Base-by-base conservation (phyloP, 352 stramenopile species). In the Phytophthora kernoviae region DNA sequence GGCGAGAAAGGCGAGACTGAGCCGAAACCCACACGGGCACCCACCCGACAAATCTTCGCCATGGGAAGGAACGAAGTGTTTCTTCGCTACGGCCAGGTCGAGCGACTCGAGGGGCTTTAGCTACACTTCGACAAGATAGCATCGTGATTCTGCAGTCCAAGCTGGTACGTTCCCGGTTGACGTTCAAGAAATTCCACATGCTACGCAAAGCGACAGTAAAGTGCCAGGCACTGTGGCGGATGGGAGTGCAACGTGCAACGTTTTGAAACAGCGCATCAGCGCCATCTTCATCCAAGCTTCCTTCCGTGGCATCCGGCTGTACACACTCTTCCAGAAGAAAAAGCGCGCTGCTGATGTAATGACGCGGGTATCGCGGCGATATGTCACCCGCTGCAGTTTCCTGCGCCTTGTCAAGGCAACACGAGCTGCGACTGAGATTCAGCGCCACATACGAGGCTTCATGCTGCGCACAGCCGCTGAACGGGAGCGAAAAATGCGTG, bases 11-110 rank as follows among this genome's bases (percentile, higher is more conserved):
- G 58, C n/a, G 62, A 70, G 18, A 17, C 46, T 43, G 52, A 63
- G 9, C 26, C 21, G n/a, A 22, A 32, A 27, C 24, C 49, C 5
- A 10, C 40, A 18, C 42, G 45, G 36, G 18, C 46, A 42, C 47
- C 46, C 15, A n/a, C 32, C 49, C 60, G 65, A 37, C 61, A 79
- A 39, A 54, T 76, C 10, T 90, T 91, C 58, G 81, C 79, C 0
- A 87, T 93, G 73, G 83, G 83, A 2, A 77, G 65, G 15, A 68
- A 88, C 33, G 83, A 94, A 58, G 68, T 94, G 0, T 94, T 92
- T 39, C 50, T 94, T 18, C 81, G 83, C 1, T 93, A 94, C 42
- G 85, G 83, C 0, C 83, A 94, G 48, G 42, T 94, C 0, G 85
- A 94, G 58, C 76, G 77, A 21, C 69, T 94, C 10, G 83, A 93